Conservation (phyloP, 345 rosid species). For the Citrus glauca region DNA sequence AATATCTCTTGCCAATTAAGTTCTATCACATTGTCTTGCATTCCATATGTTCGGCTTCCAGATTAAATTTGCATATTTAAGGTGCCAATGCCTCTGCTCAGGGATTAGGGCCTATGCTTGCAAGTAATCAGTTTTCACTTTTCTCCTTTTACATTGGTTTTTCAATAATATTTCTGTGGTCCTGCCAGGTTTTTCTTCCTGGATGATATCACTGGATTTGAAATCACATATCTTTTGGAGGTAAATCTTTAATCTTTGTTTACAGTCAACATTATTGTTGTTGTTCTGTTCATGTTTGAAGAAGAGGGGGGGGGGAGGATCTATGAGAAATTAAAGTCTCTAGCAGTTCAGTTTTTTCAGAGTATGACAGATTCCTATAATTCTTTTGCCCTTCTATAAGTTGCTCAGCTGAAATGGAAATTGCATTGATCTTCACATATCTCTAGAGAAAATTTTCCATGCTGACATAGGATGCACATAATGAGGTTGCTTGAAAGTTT, state of each 20-base stretch:
- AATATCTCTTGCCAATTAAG: neutral
- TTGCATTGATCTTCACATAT: neutral
- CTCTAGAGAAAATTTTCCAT: neutral
- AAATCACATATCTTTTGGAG: conserved; percentile 85
- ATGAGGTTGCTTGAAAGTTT: neutral
- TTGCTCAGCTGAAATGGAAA: neutral
- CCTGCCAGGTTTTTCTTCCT: conserved; percentile 82
- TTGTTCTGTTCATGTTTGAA: neutral
- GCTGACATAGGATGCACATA: neutral
- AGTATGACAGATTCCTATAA: neutral
- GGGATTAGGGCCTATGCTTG: neutral
- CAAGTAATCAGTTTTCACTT: neutral
- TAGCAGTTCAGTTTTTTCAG: neutral
- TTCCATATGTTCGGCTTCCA: neutral
- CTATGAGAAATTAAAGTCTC: neutral
- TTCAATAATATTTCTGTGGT: neutral
- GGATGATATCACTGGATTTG: conserved; percentile 91
- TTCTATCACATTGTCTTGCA: neutral
- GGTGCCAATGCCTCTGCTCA: neutral
- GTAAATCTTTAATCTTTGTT: conserved; percentile 27
- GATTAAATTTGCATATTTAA: neutral
- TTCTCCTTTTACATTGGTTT: neutral
- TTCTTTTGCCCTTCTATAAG: neutral
- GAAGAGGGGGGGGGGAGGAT: neutral
- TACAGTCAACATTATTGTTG: too few species aligned